Conservation (phyloP, 305 asterid genomes). For the Lippia alba region DNA sequence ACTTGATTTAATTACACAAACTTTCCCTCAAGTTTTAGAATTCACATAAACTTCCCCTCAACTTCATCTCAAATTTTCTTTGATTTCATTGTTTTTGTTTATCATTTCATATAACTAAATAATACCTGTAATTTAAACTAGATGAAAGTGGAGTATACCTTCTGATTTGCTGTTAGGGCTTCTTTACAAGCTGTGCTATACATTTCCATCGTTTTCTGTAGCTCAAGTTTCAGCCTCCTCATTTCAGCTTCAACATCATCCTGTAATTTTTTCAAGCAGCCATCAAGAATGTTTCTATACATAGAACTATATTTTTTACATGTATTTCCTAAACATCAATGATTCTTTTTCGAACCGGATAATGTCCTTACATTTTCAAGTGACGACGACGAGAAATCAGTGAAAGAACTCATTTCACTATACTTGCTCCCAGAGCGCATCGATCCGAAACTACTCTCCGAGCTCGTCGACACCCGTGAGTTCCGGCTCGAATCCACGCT, state of each 20-base stretch:
- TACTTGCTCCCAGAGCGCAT: slow-evolving; percentile 51
- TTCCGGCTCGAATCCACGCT: slow-evolving; percentile 53
- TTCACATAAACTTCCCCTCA: no score
- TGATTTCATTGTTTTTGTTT: background rate
- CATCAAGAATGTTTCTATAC: no score
- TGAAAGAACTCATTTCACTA: slow-evolving; percentile 52
- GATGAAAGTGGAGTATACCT: slow-evolving; percentile 48
- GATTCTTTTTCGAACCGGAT: background rate
- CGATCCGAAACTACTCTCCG: slow-evolving; percentile 77
- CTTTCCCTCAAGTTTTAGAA: no score
- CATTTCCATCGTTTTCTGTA: slow-evolving; percentile 87
- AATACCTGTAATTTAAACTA: background rate
- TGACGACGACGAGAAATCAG: slow-evolving; percentile 62
- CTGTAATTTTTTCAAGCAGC: slow-evolving; percentile 37
- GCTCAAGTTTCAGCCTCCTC: slow-evolving; percentile 84
- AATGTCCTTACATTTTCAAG: slow-evolving; percentile 61
- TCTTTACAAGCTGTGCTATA: slow-evolving; percentile 91
- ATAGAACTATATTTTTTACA: no score
- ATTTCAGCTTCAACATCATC: slow-evolving; percentile 88
- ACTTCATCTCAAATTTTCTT: no score
- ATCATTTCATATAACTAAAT: background rate
- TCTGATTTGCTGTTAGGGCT: slow-evolving; percentile 82
- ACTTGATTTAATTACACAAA: no score
- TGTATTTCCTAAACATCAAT: background rate
- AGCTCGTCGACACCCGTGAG: slow-evolving; percentile 68